Base-by-base conservation (phyloP, 805 yeast genomes). In the Saccharomycopsis selenospora region DNA sequence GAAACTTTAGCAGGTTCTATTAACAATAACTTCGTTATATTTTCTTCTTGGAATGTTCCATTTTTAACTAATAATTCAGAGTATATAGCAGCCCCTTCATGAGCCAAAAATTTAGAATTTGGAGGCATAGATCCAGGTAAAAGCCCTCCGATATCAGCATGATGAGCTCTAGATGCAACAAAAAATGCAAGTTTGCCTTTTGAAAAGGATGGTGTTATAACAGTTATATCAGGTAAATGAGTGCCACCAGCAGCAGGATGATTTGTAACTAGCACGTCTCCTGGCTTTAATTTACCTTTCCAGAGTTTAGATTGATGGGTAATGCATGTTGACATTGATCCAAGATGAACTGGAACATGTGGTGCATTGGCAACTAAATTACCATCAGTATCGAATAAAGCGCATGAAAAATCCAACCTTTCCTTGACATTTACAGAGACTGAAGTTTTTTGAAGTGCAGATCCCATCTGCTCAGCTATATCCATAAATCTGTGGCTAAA, bases 111-210 rank as follows among this genome's bases (percentile, higher is more conserved):
- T 58, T 81, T 86, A 2, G 96, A 87, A 60, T 84, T 80, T 7
- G 96, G 95, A 13, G 97, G 96, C 89, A 90, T 88, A 0, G 95
- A 84, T 1, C 97, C 97, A 0, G 97, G 95, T 29, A 87, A 66
- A 50, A 83, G 77, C 11, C 95, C 95, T 14, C 98, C 97, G 59
- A 91, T 90, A 64, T 90, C 98, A 4, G 96, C 90, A 66, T 91
- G 98, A 66, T 90, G 98, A 2, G 96, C 97, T 55, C 98, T 73
- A 0, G 95, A 82, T 0, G 97, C 98, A 11, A 87, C 89, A 71
- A 87, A 90, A 62, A 90, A 90, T 24, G 88, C 76, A 29, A 87
- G 73, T 46, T 69, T 43, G 20, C 67, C 71, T 23, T 71, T 70
- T n/a, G 77, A 70, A 60, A 87, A 84, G 1, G 90, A 89, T 0